Evolutionary conservation across 78 protist genomes (phyloP).

Genomic region (Dictyostelium firmibasis): DNA sequence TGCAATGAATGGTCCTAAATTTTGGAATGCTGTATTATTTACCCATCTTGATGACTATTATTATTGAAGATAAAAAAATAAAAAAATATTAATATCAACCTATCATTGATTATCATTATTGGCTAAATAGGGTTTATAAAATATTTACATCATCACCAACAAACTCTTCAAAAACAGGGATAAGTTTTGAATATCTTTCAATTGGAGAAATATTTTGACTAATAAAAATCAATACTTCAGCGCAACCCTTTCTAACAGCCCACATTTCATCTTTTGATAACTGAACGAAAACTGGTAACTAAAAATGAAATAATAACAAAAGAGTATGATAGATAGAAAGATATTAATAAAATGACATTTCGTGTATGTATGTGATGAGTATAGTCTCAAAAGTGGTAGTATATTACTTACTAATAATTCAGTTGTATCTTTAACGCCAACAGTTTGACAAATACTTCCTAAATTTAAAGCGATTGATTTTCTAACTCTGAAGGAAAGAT

Average conservation of each 20-base stretch:
- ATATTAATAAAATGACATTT: too few relatives aligned
- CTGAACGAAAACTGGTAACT: slow-evolving; percentile 64
- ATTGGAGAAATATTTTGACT: slow-evolving; percentile 40
- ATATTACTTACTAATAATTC: slow-evolving; percentile 61
- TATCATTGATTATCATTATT: too few relatives aligned
- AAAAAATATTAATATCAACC: background rate
- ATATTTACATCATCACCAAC: slow-evolving; percentile 67
- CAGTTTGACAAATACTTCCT: slow-evolving; percentile 62
- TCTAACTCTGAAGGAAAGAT: slow-evolving; percentile 77
- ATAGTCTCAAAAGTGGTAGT: too few relatives aligned
- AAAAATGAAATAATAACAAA: background rate
- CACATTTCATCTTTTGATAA: slow-evolving; percentile 83
- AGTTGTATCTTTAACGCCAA: slow-evolving; percentile 66
- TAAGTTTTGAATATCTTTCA: slow-evolving; percentile 61
- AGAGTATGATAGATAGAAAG: too few relatives aligned
- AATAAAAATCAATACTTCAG: slow-evolving; percentile 55
- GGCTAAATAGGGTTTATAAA: too few relatives aligned
- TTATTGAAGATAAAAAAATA: background rate
- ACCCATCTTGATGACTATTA: slow-evolving; percentile 84
- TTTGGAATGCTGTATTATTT: slow-evolving; percentile 69
- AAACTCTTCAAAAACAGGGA: slow-evolving; percentile 63
- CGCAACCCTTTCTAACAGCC: slow-evolving; percentile 87
- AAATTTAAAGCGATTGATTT: slow-evolving; percentile 73
- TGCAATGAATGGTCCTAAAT: slow-evolving; percentile 82
- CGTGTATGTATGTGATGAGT: too few relatives aligned